phyloP scores from a whole-genome alignment of 179 eudicot genomes.

The Heliamphora pulchella region DNA sequence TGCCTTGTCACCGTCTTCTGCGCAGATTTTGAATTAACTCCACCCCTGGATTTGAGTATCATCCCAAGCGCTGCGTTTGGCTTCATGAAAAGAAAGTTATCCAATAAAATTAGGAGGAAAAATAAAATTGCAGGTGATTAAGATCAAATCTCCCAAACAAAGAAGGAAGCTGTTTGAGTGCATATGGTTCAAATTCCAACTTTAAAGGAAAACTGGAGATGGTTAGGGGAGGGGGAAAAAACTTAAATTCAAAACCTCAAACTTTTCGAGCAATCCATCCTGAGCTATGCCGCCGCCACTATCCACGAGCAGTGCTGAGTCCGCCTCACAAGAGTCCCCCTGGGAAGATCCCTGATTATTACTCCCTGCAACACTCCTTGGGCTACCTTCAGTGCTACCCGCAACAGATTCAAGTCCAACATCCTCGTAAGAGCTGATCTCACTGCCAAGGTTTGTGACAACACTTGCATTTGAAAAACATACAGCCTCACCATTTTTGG shows the following conservation, averaged over 20 bases:
- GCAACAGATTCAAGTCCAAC: conserved; percentile 22
- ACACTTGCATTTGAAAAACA: conserved; percentile 24
- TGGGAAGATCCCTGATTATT: conserved; percentile 20
- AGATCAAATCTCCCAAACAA: not conserved
- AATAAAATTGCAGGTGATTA: not conserved
- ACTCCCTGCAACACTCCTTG: conserved; percentile 22
- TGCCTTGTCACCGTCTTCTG: conserved; percentile 58
- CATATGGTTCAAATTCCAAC: not conserved
- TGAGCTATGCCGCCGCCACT: conserved; percentile 22
- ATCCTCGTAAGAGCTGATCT: conserved; percentile 17
- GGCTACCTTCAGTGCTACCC: conserved; percentile 16
- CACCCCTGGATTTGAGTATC: conserved; percentile 54
- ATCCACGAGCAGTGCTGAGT: conserved; percentile 19
- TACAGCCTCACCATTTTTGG: conserved; percentile 17
- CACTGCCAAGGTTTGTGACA: conserved; percentile 24
- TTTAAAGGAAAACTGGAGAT: not conserved
- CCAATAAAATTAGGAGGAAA: not conserved
- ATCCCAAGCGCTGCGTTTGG: conserved; percentile 29
- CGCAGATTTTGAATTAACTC: conserved; percentile 42
- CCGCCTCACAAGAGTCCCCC: conserved; percentile 24
- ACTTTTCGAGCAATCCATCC: conserved; percentile 27
- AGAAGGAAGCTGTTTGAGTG: not conserved
- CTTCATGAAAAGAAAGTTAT: conserved; percentile 29
- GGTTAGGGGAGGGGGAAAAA: conserved; percentile 5
- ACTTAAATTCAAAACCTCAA: conserved; percentile 48